A percentile compares a stretch with the other conserved stretches of the same genome.
phyloP scores from a whole-genome alignment of 371 early-diverging fungal species.

The Mortierella sp. region DNA sequence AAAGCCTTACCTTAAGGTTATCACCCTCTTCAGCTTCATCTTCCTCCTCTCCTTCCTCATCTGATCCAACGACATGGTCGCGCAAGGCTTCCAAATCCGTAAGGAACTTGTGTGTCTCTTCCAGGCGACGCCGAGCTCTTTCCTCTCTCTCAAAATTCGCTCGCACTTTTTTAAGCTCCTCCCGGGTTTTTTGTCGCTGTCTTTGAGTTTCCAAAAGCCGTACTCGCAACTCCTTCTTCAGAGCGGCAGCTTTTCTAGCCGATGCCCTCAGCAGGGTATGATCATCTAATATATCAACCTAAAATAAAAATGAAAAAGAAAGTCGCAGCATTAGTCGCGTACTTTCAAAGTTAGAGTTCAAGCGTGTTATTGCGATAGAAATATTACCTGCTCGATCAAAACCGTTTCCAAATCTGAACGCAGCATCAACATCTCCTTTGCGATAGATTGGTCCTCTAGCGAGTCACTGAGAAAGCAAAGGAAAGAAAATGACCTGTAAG shows the following conservation, averaged over 20 bases:
- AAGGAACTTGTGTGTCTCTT: conserved; percentile 52
- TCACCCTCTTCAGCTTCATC: background rate
- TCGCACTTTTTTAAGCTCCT: conserved; percentile 36
- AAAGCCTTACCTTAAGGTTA: conserved; percentile 20
- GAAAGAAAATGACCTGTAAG: background rate
- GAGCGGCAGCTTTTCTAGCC: conserved; percentile 37
- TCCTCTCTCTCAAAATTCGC: conserved; percentile 46
- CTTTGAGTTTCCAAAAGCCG: conserved; percentile 46
- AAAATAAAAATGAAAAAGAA: background rate
- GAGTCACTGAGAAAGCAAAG: conserved; percentile 17
- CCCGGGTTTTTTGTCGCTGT: conserved; percentile 27
- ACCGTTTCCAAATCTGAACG: conserved; percentile 41
- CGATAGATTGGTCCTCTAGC: conserved; percentile 33
- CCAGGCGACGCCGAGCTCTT: conserved; percentile 38
- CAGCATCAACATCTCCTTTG: conserved; percentile 22
- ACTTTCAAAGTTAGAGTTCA: too few relatives aligned
- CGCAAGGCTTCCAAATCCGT: conserved; percentile 47
- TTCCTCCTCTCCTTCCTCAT: conserved; percentile 22
- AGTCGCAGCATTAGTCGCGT: too few relatives aligned
- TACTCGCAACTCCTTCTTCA: conserved; percentile 48
- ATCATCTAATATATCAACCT: conserved; percentile 54
- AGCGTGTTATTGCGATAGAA: too few relatives aligned
- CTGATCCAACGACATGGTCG: conserved; percentile 32
- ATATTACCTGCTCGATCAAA: conserved; percentile 46
- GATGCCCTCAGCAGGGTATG: conserved; percentile 38